phyloP scores from a whole-genome alignment of 371 early-diverging fungal genomes.

The Phascolomyces articulosus region DNA sequence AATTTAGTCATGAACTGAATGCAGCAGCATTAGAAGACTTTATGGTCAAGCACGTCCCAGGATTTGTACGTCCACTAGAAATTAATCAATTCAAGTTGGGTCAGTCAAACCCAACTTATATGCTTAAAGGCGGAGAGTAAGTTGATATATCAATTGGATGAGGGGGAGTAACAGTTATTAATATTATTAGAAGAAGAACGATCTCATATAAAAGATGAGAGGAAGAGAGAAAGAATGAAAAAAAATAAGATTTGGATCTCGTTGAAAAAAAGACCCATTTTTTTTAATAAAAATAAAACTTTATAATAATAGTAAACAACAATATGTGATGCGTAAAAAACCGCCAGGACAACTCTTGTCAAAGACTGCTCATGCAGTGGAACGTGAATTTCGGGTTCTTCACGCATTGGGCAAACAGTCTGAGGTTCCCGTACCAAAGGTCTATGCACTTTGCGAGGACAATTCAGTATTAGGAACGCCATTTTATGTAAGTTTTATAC shows the following conservation, averaged over 20 bases:
- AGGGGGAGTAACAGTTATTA: no score
- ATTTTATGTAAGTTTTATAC: conserved; percentile 69
- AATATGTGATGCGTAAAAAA: conserved; percentile 89
- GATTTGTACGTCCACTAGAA: conserved; percentile 65
- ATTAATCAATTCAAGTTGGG: conserved; percentile 87
- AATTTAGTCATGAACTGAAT: conserved; percentile 68
- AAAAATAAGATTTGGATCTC: neutral
- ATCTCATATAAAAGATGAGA: neutral
- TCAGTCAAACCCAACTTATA: conserved; percentile 92
- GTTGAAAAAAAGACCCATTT: no score
- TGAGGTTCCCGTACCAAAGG: conserved; percentile 87
- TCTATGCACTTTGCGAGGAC: conserved; percentile 87
- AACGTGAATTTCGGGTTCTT: conserved; percentile 85
- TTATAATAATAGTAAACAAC: conserved; percentile 36
- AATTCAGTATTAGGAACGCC: conserved; percentile 80
- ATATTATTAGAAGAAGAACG: no score
- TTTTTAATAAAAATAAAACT: no score
- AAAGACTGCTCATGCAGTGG: conserved; percentile 87
- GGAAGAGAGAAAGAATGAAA: neutral
- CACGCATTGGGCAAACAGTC: conserved; percentile 71
- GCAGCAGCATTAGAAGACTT: conserved; percentile 58
- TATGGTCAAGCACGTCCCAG: conserved; percentile 49
- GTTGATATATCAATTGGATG: conserved; percentile 10
- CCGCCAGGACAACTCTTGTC: conserved; percentile 86
- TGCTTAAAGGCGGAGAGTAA: conserved; percentile 71